A percentile compares a stretch with the other conserved stretches of the same genome.
Conservation (phyloP, 1,284 basidiomycete genomes). For the Erythrobasidium hasegawianum region DNA sequence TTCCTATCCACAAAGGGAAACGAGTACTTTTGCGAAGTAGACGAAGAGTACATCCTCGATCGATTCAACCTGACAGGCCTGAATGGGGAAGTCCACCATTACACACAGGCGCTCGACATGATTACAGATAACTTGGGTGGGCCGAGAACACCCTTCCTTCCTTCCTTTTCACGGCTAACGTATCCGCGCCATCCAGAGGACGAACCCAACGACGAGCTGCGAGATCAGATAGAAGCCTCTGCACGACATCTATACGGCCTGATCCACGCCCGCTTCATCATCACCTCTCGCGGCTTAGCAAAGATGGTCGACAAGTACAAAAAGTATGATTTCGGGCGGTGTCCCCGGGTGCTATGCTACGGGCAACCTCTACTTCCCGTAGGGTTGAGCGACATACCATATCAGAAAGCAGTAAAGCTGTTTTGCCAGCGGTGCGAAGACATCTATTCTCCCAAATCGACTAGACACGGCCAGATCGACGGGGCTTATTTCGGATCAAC, state of each 20-base stretch:
- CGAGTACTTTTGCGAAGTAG: conserved; percentile 99
- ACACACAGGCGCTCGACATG: conserved; percentile 86
- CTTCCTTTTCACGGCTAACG: too few relatives aligned
- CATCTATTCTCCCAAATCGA: conserved; percentile 90
- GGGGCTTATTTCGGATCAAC: conserved; percentile 93
- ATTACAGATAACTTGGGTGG: conserved; percentile 82
- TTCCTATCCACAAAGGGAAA: conserved; percentile 81
- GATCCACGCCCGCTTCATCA: conserved; percentile 94
- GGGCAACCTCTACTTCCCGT: conserved; percentile 89
- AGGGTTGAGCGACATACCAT: conserved; percentile 86
- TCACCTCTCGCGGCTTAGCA: conserved; percentile 87
- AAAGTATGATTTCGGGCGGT: conserved; percentile 90
- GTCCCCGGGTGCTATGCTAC: conserved; percentile 88
- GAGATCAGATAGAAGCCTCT: conserved; percentile 69
- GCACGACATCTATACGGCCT: conserved; percentile 89
- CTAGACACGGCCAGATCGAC: conserved; percentile 88
- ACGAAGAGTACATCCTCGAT: conserved; percentile 98
- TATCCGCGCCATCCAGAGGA: too few relatives aligned
- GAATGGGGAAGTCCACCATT: conserved; percentile 94
- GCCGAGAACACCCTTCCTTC: conserved; percentile 43
- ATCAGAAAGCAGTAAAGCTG: conserved; percentile 93
- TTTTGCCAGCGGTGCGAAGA: conserved; percentile 96
- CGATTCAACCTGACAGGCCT: conserved; percentile 92
- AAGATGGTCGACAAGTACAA: conserved; percentile 88
- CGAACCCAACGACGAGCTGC: conserved; percentile 53